A percentile compares a stretch with the other conserved stretches of the same genome.
Conservation (phyloP, 495 filamentous ascomycete species). For the Lasiosphaeris hirsuta region DNA sequence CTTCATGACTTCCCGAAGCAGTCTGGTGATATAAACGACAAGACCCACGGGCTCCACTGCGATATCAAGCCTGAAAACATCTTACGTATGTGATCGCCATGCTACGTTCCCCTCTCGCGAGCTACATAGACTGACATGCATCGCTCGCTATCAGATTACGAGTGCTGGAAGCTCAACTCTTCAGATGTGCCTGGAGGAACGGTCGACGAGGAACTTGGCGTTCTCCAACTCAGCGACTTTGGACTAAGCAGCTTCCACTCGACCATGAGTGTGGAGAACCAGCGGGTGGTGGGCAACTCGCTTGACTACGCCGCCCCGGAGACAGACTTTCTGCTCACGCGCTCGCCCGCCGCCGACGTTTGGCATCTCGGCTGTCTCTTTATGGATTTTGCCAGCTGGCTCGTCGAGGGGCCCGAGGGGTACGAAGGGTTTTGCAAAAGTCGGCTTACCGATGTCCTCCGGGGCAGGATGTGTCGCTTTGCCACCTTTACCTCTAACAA, state of each 20-base stretch:
- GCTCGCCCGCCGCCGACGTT: conserved; percentile 3
- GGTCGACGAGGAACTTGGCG: conserved; percentile 1
- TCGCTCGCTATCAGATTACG: not conserved
- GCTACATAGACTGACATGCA: no score
- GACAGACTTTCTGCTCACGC: conserved; percentile 1
- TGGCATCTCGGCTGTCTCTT: conserved; percentile 7
- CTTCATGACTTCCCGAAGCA: not conserved
- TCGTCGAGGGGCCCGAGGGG: not conserved
- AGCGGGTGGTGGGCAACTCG: not conserved
- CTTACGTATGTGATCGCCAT: not conserved
- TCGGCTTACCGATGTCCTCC: not conserved
- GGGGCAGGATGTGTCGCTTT: not conserved
- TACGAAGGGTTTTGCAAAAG: not conserved
- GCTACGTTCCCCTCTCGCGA: no score
- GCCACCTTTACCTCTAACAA: not conserved
- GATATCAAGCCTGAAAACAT: conserved; percentile 4
- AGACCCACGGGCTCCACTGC: conserved; percentile 3
- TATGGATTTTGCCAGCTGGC: conserved; percentile 5
- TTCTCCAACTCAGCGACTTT: conserved; percentile 4
- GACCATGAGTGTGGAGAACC: not conserved
- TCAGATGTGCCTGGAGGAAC: not conserved
- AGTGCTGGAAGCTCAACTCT: not conserved
- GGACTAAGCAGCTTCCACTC: conserved; percentile 3
- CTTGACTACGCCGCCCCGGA: conserved; percentile 4
- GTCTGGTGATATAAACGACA: not conserved